phyloP scores from a whole-genome alignment of 768 basidiomycete species.

The Cystofilobasidium capitatum region DNA sequence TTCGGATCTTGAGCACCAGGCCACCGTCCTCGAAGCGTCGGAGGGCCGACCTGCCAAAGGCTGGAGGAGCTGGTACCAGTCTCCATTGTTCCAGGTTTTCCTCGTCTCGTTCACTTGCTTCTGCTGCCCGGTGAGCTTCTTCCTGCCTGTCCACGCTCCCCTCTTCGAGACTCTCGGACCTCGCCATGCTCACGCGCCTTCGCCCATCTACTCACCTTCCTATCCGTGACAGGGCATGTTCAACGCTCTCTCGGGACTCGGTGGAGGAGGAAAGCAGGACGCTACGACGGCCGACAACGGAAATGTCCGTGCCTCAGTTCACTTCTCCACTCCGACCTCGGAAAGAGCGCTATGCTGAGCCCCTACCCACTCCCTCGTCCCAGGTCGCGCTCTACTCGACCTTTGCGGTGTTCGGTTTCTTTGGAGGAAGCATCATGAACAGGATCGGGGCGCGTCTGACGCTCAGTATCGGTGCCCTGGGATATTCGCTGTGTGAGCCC shows the following conservation, averaged over 20 bases:
- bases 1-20: too few relatives aligned
- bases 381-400: constrained; percentile 26
- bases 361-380: too few relatives aligned
- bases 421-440: constrained; percentile 26
- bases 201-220: too few relatives aligned
- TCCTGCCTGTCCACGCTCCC: neutral
- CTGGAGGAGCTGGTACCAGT: too few relatives aligned
- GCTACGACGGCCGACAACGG: constrained; percentile 49
- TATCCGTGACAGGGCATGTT: neutral
- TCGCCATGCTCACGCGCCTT: too few relatives aligned
- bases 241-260: constrained; percentile 45
- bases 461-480: constrained; percentile 20
- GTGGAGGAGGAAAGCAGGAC: constrained; percentile 66
- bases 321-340: too few relatives aligned
- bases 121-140: neutral
- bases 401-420: constrained; percentile 26
- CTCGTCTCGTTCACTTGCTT: constrained; percentile 21
- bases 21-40: too few relatives aligned
- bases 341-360: too few relatives aligned
- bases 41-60: too few relatives aligned
- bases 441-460: constrained; percentile 27
- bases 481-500: constrained; percentile 28
- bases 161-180: neutral
- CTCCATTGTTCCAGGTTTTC: constrained; percentile 8
- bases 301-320: too few relatives aligned